Base-by-base conservation (phyloP, 495 filamentous ascomycete species). In the Viridothelium virens region DNA sequence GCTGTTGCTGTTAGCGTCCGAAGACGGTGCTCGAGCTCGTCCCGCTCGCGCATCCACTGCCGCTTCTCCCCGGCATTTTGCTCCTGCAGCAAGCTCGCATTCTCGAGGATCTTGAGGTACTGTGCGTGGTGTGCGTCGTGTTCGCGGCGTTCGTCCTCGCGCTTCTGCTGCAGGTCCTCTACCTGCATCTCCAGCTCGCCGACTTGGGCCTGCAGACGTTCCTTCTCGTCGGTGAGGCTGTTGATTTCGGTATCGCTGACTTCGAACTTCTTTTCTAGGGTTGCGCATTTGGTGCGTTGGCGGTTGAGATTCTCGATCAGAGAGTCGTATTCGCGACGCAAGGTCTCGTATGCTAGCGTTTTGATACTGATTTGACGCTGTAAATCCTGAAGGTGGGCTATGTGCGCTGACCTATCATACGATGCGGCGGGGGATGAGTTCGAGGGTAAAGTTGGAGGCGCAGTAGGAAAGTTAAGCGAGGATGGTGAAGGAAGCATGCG, bases 361-460 rank as follows among this genome's bases (percentile, higher is more conserved):
- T 81, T 81, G 38, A 80, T 71, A 25, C 76, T 80, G 37, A 82
- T 75, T 70, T 82, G 79, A 65, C 81, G 80, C 66, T 81, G 80
- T 4, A 82, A 72, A 59, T 80, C 78, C 36, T 76, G 74, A 1
- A 80, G 69, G 65, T 80, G 79, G 3, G 74, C 74, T 39, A 77
- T 71, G 38, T 79, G 75, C 10, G 76, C 79, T 3, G 75, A 73
- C 12, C 37, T 69, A 44, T 69, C 69, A 16, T 71, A 50, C 38
- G 73, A 69, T 16, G 71, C 31, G 9, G 69, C 62, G 48, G 74
- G 74, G 0, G 74, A 70, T 5, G 69, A 72, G 34, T 70, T 68
- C 1, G 74, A 68, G 7, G 70, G 71, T 0, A 68, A 56, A 33
- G 69, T 73, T 14, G 66, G 63, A 31, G 66, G 59, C 12, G 46